Percentiles rank a stretch among this genome's conserved stretches.
phyloP scores from a whole-genome alignment of 2,329 filamentous ascomycete species.

The Stagonosporopsis cucurbitacearum region DNA sequence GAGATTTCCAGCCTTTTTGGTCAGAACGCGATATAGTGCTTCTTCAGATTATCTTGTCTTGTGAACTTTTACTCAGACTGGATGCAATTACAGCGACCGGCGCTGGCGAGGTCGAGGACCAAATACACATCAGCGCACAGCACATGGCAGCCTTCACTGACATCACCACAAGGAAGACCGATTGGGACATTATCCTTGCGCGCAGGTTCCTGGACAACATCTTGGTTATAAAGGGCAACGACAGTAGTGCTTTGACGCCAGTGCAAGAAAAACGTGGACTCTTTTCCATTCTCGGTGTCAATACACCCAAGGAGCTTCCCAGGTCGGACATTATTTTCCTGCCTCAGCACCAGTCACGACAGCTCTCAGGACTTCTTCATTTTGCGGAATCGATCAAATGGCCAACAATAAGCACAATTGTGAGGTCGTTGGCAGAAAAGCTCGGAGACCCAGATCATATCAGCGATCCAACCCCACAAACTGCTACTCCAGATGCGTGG shows the following conservation, averaged over 20 bases:
- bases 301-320: conserved; percentile 26
- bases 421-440: conserved; percentile 47
- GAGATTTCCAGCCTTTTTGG: conserved; percentile 34
- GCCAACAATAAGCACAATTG: conserved; percentile 53
- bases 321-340: conserved; percentile 40
- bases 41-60: conserved; percentile 61
- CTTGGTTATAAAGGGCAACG: conserved; percentile 44
- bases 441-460: conserved; percentile 33
- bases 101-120: conserved; percentile 43
- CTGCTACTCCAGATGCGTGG: conserved; percentile 28
- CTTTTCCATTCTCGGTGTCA: conserved; percentile 36
- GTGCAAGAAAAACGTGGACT: conserved; percentile 37
- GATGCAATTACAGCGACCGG: conserved; percentile 54
- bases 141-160: conserved; percentile 56
- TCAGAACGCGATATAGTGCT: conserved; percentile 61
- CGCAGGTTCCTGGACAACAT: conserved; percentile 61
- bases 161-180: conserved; percentile 58
- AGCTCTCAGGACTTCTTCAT: conserved; percentile 58
- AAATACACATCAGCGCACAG: conserved; percentile 50
- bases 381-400: conserved; percentile 60
- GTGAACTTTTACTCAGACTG: conserved; percentile 61
- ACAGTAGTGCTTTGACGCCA: conserved; percentile 21
- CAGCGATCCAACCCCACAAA: conserved; percentile 22
- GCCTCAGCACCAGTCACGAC: conserved; percentile 46
- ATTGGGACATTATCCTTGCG: conserved; percentile 63